phyloP scores from a whole-genome alignment of 2,329 filamentous ascomycete genomes.

The Xylariaceae sp. region DNA sequence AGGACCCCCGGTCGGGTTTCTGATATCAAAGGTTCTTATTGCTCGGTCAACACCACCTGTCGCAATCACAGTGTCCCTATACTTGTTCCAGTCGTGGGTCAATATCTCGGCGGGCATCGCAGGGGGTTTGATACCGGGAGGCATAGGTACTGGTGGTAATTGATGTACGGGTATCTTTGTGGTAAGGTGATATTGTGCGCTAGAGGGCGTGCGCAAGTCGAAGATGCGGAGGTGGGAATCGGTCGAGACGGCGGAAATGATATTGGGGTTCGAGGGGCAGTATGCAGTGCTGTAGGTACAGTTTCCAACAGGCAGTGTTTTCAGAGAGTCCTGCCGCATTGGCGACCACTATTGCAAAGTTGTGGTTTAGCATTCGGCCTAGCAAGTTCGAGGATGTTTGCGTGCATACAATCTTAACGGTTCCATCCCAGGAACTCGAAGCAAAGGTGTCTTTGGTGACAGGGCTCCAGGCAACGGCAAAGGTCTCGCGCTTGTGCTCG shows the following conservation, averaged over 20 bases:
- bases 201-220: slow-evolving; percentile 82
- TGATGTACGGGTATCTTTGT: slow-evolving; percentile 80
- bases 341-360: slow-evolving; percentile 68
- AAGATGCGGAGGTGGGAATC: slow-evolving; percentile 89
- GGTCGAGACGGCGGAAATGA: slow-evolving; percentile 82
- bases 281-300: slow-evolving; percentile 95
- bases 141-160: slow-evolving; percentile 46
- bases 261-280: slow-evolving; percentile 78
- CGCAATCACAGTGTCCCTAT: slow-evolving; percentile 77
- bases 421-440: slow-evolving; percentile 93
- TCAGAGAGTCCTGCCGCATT: slow-evolving; percentile 66
- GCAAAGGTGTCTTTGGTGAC: slow-evolving; percentile 87
- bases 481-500: slow-evolving; percentile 90
- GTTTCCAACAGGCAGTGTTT: slow-evolving; percentile 83
- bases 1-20: slow-evolving; percentile 69
- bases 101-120: slow-evolving; percentile 74
- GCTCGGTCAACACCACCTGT: slow-evolving; percentile 84
- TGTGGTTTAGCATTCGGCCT: no score
- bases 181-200: slow-evolving; percentile 82
- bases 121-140: slow-evolving; percentile 30
- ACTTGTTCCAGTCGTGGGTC: slow-evolving; percentile 99
- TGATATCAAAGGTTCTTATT: slow-evolving; percentile 86
- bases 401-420: slow-evolving; percentile 72
- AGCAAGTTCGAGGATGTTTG: no score
- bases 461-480: slow-evolving; percentile 89